Evolutionary conservation across 257 asterid species (phyloP).

Genomic region (Salvia splendens): DNA sequence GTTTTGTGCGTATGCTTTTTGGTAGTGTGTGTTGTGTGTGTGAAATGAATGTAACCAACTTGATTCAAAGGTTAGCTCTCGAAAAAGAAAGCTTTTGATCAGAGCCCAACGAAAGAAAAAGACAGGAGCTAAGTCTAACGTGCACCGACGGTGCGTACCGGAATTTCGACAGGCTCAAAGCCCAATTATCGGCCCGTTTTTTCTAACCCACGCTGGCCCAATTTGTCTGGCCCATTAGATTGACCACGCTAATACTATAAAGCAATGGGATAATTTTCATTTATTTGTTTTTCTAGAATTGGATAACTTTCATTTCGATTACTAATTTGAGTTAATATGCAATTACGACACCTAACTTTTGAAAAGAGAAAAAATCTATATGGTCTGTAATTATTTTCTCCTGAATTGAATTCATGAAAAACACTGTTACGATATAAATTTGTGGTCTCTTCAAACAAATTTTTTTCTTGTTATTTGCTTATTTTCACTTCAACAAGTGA

Average conservation of each 20-base stretch:
- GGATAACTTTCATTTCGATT: too few relatives aligned
- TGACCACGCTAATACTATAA: neutral
- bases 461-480: too few relatives aligned
- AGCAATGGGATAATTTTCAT: too few relatives aligned
- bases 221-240: slow-evolving; percentile 18
- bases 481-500: too few relatives aligned
- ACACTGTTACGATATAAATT: too few relatives aligned
- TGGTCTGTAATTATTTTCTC: too few relatives aligned
- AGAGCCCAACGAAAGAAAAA: neutral
- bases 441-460: too few relatives aligned
- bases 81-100: neutral
- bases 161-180: neutral
- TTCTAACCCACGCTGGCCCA: neutral
- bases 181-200: neutral
- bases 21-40: slow-evolving; percentile 16
- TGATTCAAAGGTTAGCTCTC: neutral
- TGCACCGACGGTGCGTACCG: slow-evolving; percentile 20
- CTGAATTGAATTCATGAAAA: too few relatives aligned
- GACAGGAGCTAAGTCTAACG: slow-evolving; percentile 28
- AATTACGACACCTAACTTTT: too few relatives aligned
- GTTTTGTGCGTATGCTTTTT: neutral
- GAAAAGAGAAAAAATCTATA: too few relatives aligned
- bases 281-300: too few relatives aligned
- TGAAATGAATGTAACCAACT: slow-evolving; percentile 39
- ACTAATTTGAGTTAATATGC: too few relatives aligned